Base-by-base conservation (phyloP, 1,284 basidiomycete genomes). In the Rhizoctonia solani region DNA sequence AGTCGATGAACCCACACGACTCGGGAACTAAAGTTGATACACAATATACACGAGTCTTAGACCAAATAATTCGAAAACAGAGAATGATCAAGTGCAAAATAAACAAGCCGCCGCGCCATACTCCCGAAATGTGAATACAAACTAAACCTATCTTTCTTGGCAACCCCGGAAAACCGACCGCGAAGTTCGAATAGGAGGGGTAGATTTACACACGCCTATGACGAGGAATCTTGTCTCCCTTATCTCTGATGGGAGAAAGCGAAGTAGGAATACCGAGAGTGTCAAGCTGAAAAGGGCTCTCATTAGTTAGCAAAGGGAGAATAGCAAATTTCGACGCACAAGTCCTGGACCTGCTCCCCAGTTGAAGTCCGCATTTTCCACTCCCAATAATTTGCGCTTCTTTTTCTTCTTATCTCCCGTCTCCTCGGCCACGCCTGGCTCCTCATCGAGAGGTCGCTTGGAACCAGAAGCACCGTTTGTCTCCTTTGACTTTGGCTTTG, bases 391-490 rank as follows among this genome's bases (percentile, higher is more conserved):
- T 23, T 52, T 63, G 16, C 58, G 58, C 21, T 63, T 63, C 58
- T 63, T 63, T 47, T 52, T 63, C 42, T 63, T 63, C 58, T 50
- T 52, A 21, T 50, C 58, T 41, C 29, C 58, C 4, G 44, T 42
- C n/a, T 59, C 58, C 16, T 63, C 58, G 29, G 46, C 44, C 3
- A 52, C 47, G 19, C 52, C 58, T 4, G 47, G 58, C 8, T 63
- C 47, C 21, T 63, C 58, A 4, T 63, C 58, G 8, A 52, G 14
- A 39, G 58, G 30, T 27, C 58, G 58, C 25, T 63, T 63, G 1
- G 46, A n/a, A 11, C 52, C 52, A 13, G 58, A 63, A 9, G 58
- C 37, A n/a, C n/a, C n/a, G n/a, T 14, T 30, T n/a, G 29, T 30
- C 58, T 19, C 6, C 44, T 46, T 46, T 46, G 46, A 3, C 34